Evolutionary conservation across 139 green algal genomes (phyloP), one percentile per base, ranked within the genome.

Genomic region (Chlorella sorokiniana): DNA sequence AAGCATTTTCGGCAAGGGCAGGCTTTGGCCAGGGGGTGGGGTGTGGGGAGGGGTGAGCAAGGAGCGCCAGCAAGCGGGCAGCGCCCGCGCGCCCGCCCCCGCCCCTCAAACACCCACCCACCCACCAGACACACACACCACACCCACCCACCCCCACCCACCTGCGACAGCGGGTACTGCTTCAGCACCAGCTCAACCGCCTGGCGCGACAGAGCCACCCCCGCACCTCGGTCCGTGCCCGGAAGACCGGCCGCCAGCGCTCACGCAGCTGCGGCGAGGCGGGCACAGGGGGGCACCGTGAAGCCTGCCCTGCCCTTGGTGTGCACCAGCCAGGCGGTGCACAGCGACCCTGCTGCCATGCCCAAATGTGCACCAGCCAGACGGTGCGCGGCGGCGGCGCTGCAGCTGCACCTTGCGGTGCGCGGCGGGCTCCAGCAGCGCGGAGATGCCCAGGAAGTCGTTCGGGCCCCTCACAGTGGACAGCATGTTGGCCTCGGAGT

Each of bases 101-200:
- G n/a, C n/a, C n/a, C n/a, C n/a, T n/a, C n/a, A n/a, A n/a, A n/a
- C n/a, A n/a, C n/a, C n/a, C n/a, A n/a, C n/a, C n/a, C n/a, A n/a
- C n/a, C n/a, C n/a, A n/a, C n/a, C n/a, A n/a, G n/a, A n/a, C n/a
- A n/a, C n/a, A n/a, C n/a, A n/a, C n/a, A n/a, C n/a, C n/a, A n/a
- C n/a, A 11, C 1, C 27, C 29, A 37, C 14, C 41, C 11, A 11
- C 48, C 11, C 48, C 62, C 38, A 7, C 48, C 7, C 40, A 79
- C 73, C 73, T 79, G 73, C 14, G 73, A 52, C 52, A 79, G 54
- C 23, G 73, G 73, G 52, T 79, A 79, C 37, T 79, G 73, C 54
- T 68, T 35, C 23, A 79, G 73, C 52, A 79, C 31, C 54, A 79
- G 73, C 73, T 79, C 73, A 37, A 79, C 54, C 23, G 73, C 73